These are phyloP conservation scores for Haberlea rhodopensis DNA, from an alignment of 257 asterid species.

Conservation along the genomic window DNA sequence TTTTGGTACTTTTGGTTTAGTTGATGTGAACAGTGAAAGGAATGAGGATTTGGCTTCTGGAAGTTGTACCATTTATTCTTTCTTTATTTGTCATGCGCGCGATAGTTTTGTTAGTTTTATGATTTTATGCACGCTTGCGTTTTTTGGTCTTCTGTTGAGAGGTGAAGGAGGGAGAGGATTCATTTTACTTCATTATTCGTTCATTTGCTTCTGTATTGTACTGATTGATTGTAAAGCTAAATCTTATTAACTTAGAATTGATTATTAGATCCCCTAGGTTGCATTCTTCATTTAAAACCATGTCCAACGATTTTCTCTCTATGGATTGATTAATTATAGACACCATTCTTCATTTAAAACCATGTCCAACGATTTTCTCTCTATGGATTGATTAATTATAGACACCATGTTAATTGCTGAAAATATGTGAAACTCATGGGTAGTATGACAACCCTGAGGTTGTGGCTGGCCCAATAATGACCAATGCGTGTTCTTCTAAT, in stretches of 20 bases:
- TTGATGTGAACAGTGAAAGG: background rate
- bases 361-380: too few relatives aligned
- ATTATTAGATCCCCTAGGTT: background rate
- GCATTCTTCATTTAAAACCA: too few relatives aligned
- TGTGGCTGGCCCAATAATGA: background rate
- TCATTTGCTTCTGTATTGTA: background rate
- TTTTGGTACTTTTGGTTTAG: background rate
- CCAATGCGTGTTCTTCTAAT: background rate
- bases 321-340: too few relatives aligned
- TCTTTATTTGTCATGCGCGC: too few relatives aligned
- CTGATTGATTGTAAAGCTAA: background rate
- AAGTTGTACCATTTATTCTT: background rate
- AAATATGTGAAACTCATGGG: background rate
- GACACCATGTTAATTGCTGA: too few relatives aligned
- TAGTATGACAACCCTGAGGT: background rate
- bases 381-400: too few relatives aligned
- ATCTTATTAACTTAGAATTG: background rate
- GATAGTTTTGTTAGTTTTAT: too few relatives aligned
- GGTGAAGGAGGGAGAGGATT: background rate
- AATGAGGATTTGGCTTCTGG: background rate
- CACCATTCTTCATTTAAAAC: too few relatives aligned
- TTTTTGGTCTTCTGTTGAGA: too few relatives aligned
- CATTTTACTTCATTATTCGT: background rate
- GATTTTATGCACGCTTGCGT: too few relatives aligned
- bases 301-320: too few relatives aligned